Percentiles rank a stretch among this genome's conserved stretches.
phyloP scores from a whole-genome alignment of 2,329 filamentous ascomycete species.

The Colletotrichum sublineola region DNA sequence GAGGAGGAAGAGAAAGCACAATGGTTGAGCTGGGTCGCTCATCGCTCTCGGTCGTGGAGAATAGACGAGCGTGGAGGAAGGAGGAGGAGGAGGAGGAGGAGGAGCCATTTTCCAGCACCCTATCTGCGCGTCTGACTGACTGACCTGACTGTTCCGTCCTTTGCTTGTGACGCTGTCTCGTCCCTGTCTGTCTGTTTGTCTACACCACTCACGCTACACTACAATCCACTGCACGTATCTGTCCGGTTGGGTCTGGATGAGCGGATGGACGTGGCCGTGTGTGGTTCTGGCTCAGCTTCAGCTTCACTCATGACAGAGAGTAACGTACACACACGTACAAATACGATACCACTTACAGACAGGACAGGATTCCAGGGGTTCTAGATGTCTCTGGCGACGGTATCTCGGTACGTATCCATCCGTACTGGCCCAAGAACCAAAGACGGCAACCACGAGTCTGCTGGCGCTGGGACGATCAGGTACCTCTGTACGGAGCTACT shows the following conservation, averaged over 20 bases:
- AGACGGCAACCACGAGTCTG: not conserved
- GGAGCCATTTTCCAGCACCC: not conserved
- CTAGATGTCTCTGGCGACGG: not conserved
- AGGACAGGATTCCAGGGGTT: slow-evolving; percentile 23
- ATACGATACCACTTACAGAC: not conserved
- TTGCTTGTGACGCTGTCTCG: slow-evolving; percentile 16
- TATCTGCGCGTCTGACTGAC: not conserved
- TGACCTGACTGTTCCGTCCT: not conserved
- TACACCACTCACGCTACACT: no score
- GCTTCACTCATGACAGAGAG: not conserved
- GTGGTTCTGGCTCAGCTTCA: slow-evolving; percentile 5
- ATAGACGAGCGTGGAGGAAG: not conserved
- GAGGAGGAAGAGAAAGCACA: not conserved
- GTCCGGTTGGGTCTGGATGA: not conserved
- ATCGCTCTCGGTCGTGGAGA: not conserved
- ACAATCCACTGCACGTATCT: not conserved
- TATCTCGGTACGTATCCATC: slow-evolving; percentile 9
- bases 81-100: not conserved
- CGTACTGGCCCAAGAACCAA: slow-evolving; percentile 5
- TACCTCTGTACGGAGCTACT: not conserved
- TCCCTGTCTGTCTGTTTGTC: no score
- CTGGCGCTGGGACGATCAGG: not conserved
- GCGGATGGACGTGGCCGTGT: not conserved
- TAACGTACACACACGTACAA: not conserved
- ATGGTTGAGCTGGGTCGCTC: not conserved